Evolutionary conservation across 441 rosid species (phyloP), one percentile per base, ranked within the genome.

Genomic region (Brassica hybrid): DNA sequence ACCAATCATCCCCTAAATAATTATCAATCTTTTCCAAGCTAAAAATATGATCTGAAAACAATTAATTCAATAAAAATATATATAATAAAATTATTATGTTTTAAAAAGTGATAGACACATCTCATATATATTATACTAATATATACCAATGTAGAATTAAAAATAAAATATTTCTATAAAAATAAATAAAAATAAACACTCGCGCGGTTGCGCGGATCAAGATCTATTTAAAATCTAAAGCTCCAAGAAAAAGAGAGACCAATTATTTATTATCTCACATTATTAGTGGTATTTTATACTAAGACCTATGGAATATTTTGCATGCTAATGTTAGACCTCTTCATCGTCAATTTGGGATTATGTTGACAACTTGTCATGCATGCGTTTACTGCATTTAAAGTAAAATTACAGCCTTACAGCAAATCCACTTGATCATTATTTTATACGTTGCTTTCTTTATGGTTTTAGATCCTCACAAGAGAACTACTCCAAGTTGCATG

Each of bases 341-440:
- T 36, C 12, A 5, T 71, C 23, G 25, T 59, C 18, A 16, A 25
- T 16, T 25, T 11, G 4, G n/a, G 10, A 3, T 23, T 23, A 10
- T 65, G 41, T 74, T 65, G 72, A 65, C 72, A 74, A 74, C 71
- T 74, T 65, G 71, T 7, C 56, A 9, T 64, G 25, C 3, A 23
- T 0, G 27, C 76, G 50, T 30, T 72, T 62, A 45, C 30, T 62
- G 19, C 50, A 63, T 9, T 32, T 18, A 7, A 34, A 62, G 61
- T 17, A 2, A 27, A 58, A 72, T 23, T 59, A 14, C 38, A 61
- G 13, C 2, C 18, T 63, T 36, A 36, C 43, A 74, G 21, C 48
- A 27, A 59, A 27, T 11, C 7, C 61, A 58, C 34, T 61, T 45
- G 60, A 61, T 45, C 18, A 3, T 13, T 16, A 58, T 4, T 9